These are phyloP conservation scores for Camellia granthamiana DNA, from an alignment of 148 eudicot genomes.

Conservation along the genomic window DNA sequence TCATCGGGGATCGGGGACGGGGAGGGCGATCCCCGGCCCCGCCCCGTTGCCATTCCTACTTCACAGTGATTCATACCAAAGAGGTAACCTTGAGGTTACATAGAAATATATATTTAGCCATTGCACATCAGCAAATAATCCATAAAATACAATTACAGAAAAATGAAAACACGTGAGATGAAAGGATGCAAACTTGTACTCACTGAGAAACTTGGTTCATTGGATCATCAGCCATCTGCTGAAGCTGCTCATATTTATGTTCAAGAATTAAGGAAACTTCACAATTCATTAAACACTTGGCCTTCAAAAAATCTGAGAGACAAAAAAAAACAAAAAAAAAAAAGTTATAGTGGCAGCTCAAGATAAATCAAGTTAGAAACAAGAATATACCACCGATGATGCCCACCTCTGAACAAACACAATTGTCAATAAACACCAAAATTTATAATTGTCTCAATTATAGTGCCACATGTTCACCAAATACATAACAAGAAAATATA, in stretches of 20 bases:
- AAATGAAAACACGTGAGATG: not conserved
- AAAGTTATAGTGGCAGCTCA: not conserved
- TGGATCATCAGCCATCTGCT: constrained; percentile 78
- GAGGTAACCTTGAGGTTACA: not conserved
- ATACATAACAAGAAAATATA: not conserved
- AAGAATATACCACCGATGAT: not conserved
- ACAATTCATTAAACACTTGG: constrained; percentile 93
- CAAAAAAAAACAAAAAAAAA: not conserved
- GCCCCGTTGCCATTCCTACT: too few species aligned
- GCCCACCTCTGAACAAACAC: not conserved
- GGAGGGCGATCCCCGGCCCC: too few species aligned
- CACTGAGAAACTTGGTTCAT: constrained; percentile 73
- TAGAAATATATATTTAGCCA: not conserved
- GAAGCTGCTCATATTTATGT: constrained; percentile 77
- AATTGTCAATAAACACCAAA: not conserved
- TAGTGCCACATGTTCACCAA: not conserved
- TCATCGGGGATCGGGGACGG: too few species aligned
- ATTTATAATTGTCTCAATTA: too few species aligned
- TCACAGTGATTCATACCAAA: not conserved
- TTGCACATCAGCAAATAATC: not conserved
- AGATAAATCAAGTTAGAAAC: not conserved
- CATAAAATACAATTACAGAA: not conserved
- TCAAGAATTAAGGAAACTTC: constrained; percentile 88
- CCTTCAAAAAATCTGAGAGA: constrained; percentile 74
- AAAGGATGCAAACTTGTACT: constrained; percentile 16